A percentile compares a stretch with the other conserved stretches of the same genome.
Evolutionary conservation across 1,284 basidiomycete species (phyloP).

Genomic region (Fomes fomentarius): DNA sequence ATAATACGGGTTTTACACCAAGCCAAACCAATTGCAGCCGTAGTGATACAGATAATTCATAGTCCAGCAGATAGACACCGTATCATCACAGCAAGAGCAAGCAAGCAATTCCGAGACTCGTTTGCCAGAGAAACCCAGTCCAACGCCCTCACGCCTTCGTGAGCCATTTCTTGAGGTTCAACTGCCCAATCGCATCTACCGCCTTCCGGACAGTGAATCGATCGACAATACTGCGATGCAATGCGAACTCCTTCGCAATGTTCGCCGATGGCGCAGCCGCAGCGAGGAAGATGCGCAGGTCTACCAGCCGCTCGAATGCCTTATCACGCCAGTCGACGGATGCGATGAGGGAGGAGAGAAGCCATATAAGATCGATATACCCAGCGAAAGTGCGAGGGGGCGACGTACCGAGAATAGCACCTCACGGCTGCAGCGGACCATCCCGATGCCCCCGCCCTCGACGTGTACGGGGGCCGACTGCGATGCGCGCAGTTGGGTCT

Average conservation of each 20-base stretch:
- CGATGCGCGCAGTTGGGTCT: conserved; percentile 67
- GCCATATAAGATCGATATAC: not conserved
- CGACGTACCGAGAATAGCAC: conserved; percentile 63
- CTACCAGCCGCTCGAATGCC: conserved; percentile 71
- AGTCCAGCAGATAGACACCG: not conserved
- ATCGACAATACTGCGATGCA: conserved; percentile 63
- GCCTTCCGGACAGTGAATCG: conserved; percentile 63
- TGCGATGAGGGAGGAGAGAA: not conserved
- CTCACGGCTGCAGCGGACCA: conserved; percentile 64
- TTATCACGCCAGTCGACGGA: conserved; percentile 30
- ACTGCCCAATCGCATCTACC: conserved; percentile 67
- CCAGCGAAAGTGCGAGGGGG: not conserved
- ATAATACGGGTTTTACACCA: not conserved
- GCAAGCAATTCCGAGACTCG: no score
- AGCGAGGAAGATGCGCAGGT: conserved; percentile 53
- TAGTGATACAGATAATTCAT: not conserved
- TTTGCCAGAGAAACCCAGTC: no score
- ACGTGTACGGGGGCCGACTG: conserved; percentile 73
- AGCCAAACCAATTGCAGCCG: no score
- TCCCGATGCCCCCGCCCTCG: conserved; percentile 73
- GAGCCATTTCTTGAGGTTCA: conserved; percentile 79
- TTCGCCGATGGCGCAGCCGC: conserved; percentile 48
- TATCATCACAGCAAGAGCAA: no score
- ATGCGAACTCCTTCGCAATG: conserved; percentile 63
- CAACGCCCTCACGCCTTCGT: conserved; percentile 44